Evolutionary conservation across 1,139 yeast genomes (phyloP).

Genomic region (Diutina ranongensis): DNA sequence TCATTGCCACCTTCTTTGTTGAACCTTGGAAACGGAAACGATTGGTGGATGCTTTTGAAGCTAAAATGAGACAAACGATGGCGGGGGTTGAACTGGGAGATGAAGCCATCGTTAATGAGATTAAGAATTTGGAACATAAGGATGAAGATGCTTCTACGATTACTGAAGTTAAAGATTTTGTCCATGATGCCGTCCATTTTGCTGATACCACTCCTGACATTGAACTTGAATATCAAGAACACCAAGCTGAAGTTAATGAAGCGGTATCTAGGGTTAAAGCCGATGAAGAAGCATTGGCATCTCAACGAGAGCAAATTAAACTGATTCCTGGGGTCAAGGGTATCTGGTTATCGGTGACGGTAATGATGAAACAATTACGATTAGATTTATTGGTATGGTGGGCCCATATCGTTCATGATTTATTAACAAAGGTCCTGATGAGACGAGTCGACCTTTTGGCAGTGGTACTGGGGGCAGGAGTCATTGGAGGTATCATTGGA

Average conservation of each 20-base stretch:
- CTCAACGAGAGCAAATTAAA: not conserved
- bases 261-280: not conserved
- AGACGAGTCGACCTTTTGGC: not conserved
- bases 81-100: not conserved
- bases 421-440: not conserved
- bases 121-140: not conserved
- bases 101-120: not conserved
- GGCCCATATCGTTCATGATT: not conserved
- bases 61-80: slow-evolving; percentile 40
- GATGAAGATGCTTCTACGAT: not conserved
- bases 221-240: not conserved
- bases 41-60: slow-evolving; percentile 74
- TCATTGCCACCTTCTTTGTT: slow-evolving; percentile 72
- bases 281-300: not conserved
- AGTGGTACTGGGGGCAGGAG: not conserved
- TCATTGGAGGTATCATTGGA: not conserved
- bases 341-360: not conserved
- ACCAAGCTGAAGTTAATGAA: not conserved
- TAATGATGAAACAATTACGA: not conserved
- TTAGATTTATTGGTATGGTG: slow-evolving; percentile 1
- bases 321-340: not conserved
- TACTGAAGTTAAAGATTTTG: not conserved
- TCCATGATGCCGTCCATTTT: not conserved
- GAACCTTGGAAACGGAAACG: slow-evolving; percentile 92
- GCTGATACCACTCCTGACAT: slow-evolving; percentile 2